Evolutionary conservation across 345 rosid species (phyloP).

Genomic region (Gossypioides kirkii): DNA sequence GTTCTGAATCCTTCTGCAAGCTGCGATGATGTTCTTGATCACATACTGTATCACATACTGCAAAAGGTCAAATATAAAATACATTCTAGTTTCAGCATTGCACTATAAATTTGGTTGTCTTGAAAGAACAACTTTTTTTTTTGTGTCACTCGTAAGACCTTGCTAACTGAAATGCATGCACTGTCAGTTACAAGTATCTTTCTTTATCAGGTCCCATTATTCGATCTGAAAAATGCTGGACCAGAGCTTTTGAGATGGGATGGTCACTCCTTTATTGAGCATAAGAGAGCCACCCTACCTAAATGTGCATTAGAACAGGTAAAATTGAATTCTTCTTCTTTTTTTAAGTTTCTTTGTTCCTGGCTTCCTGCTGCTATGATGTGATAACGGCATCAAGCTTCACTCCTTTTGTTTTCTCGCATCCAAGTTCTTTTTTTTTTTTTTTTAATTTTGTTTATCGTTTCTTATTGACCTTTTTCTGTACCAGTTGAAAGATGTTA

Average conservation of each 20-base stretch:
- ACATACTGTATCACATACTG: constrained; percentile 11
- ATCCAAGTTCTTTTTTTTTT: not conserved
- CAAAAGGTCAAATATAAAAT: constrained; percentile 27
- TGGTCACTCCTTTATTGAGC: constrained; percentile 37
- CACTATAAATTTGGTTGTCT: not conserved
- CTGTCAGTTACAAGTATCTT: constrained; percentile 1
- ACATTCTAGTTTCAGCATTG: not conserved
- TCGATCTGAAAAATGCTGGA: constrained; percentile 29
- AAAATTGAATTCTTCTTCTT: not conserved
- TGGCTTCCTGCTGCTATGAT: not conserved
- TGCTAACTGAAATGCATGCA: not conserved
- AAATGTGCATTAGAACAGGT: constrained; percentile 47
- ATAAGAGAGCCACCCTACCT: constrained; percentile 48
- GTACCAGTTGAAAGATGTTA: constrained; percentile 47
- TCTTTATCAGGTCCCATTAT: constrained; percentile 24
- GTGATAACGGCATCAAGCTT: not conserved
- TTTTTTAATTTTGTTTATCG: not conserved
- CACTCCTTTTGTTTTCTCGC: not conserved
- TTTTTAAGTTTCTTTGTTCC: not conserved
- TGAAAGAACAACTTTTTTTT: not conserved
- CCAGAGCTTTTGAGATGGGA: constrained; percentile 44
- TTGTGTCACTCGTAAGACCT: not conserved
- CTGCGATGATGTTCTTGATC: constrained; percentile 43
- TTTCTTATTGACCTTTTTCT: constrained; percentile 6
- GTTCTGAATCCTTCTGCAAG: constrained; percentile 31